A percentile compares a stretch with the other conserved stretches of the same genome.
phyloP scores from a whole-genome alignment of 2,329 filamentous ascomycete genomes.

The Teratosphaeria zuluensis region DNA sequence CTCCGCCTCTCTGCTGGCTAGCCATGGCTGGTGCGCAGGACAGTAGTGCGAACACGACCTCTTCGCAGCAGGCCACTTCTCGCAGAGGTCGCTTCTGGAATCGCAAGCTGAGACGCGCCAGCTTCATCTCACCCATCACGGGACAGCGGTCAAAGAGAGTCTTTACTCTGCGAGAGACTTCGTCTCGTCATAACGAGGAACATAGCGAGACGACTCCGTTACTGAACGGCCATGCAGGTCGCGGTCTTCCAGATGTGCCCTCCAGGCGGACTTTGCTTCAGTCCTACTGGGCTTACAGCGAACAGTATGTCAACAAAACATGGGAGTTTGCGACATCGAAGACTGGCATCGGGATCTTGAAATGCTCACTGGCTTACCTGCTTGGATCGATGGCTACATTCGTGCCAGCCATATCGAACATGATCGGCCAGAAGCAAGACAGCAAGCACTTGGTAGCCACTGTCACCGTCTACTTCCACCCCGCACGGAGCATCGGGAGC shows the following conservation, averaged over 20 bases:
- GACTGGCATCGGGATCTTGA: slow-evolving; percentile 70
- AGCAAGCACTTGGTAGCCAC: slow-evolving; percentile 92
- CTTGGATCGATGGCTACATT: slow-evolving; percentile 82
- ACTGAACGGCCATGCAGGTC: slow-evolving; percentile 3
- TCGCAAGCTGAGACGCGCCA: slow-evolving; percentile 59
- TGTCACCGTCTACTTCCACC: slow-evolving; percentile 90
- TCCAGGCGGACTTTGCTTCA: not conserved
- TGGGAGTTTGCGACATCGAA: slow-evolving; percentile 56
- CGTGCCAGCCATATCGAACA: slow-evolving; percentile 58
- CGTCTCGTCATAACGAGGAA: slow-evolving; percentile 24
- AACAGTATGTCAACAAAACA: not conserved
- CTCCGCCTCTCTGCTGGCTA: not conserved
- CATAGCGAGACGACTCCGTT: slow-evolving; percentile 31
- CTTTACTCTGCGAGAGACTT: slow-evolving; percentile 60
- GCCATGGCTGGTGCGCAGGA: not conserved
- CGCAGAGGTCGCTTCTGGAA: slow-evolving; percentile 6
- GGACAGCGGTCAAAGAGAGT: slow-evolving; percentile 74
- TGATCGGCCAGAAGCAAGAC: slow-evolving; percentile 67
- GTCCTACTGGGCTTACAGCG: slow-evolving; percentile 3
- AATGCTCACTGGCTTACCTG: slow-evolving; percentile 84
- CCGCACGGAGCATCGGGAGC: slow-evolving; percentile 72
- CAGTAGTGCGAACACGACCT: not conserved
- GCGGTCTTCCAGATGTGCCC: not conserved
- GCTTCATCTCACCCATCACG: slow-evolving; percentile 76
- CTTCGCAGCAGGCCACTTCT: not conserved